Evolutionary conservation across 495 filamentous ascomycete species (phyloP).

Genomic region (Penicillium lagena): DNA sequence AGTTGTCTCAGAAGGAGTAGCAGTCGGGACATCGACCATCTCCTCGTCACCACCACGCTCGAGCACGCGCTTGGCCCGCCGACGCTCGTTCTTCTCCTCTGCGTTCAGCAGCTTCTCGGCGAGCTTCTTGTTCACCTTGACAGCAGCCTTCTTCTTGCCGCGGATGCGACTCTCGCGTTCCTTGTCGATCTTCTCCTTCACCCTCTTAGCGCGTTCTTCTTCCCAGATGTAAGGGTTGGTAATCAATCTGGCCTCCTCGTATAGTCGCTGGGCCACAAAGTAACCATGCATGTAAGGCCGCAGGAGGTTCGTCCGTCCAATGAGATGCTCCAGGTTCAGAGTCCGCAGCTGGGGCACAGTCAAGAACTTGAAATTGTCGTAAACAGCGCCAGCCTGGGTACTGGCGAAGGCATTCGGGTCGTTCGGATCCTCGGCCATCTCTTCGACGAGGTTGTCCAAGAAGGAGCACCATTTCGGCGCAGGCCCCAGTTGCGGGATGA

Average conservation of each 20-base stretch:
- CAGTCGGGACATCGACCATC: constrained; percentile 27
- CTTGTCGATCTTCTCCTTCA: constrained; percentile 91
- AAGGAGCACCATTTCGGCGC: constrained; percentile 95
- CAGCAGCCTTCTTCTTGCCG: constrained; percentile 85
- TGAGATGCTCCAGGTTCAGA: constrained; percentile 77
- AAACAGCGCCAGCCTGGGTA: constrained; percentile 60
- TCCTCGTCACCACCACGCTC: constrained; percentile 50
- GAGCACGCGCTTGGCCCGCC: constrained; percentile 52
- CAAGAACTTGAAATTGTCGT: constrained; percentile 98
- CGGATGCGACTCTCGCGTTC: constrained; percentile 88
- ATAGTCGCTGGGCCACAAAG: constrained; percentile 87
- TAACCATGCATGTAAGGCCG: constrained; percentile 98
- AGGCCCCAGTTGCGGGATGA: constrained; percentile 88
- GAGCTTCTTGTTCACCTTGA: constrained; percentile 78
- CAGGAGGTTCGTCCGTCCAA: constrained; percentile 79
- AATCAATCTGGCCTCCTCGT: constrained; percentile 90
- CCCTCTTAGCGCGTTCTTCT: constrained; percentile 75
- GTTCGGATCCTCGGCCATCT: constrained; percentile 81
- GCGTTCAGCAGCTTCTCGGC: constrained; percentile 75
- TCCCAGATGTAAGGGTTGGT: constrained; percentile 89
- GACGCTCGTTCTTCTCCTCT: constrained; percentile 73
- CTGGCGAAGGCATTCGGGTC: constrained; percentile 59
- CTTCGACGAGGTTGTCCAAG: constrained; percentile 94
- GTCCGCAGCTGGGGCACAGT: constrained; percentile 73
- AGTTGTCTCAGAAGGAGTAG: constrained; percentile 16